A percentile compares a stretch with the other conserved stretches of the same genome.
phyloP scores from a whole-genome alignment of 202 grass and related monocot genomes.

The Panicum hallii region DNA sequence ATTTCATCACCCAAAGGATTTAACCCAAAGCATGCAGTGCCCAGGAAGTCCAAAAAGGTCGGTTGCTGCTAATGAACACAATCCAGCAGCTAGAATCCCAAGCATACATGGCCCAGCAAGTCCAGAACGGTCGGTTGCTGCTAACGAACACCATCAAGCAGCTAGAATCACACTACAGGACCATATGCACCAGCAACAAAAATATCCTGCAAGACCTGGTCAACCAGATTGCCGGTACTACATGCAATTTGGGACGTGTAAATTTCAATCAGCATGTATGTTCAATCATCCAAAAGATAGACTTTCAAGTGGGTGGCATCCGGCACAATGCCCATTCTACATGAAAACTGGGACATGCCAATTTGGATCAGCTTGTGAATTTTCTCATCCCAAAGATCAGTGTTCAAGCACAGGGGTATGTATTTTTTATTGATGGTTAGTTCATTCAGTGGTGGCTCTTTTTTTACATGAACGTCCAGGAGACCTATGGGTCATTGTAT shows the following conservation, averaged over 20 bases:
- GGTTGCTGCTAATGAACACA: constrained; percentile 25
- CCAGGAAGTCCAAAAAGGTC: constrained; percentile 22
- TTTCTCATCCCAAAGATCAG: constrained; percentile 59
- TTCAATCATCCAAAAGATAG: constrained; percentile 71
- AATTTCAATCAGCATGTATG: constrained; percentile 60
- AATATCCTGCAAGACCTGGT: constrained; percentile 64
- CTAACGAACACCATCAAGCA: background rate
- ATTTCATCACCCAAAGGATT: constrained; percentile 67
- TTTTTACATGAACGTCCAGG: background rate
- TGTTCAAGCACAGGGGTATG: constrained; percentile 44
- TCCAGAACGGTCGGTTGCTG: too few species aligned
- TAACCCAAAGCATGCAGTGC: background rate
- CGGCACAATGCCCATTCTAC: constrained; percentile 60
- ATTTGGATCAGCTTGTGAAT: constrained; percentile 66
- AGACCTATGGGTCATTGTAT: background rate
- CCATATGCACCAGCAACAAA: constrained; percentile 30
- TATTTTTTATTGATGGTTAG: background rate
- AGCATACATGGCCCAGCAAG: too few species aligned
- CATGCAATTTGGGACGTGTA: constrained; percentile 68
- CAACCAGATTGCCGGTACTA: constrained; percentile 69
- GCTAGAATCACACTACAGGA: constrained; percentile 20
- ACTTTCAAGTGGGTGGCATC: constrained; percentile 42
- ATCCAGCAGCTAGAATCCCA: background rate
- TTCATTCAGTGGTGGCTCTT: background rate
- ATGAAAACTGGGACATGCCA: constrained; percentile 69